Percentiles rank a stretch among this genome's conserved stretches.
These are phyloP conservation scores for Neohortaea acidophila DNA, from an alignment of 495 filamentous ascomycete species.

Conservation along the genomic window DNA sequence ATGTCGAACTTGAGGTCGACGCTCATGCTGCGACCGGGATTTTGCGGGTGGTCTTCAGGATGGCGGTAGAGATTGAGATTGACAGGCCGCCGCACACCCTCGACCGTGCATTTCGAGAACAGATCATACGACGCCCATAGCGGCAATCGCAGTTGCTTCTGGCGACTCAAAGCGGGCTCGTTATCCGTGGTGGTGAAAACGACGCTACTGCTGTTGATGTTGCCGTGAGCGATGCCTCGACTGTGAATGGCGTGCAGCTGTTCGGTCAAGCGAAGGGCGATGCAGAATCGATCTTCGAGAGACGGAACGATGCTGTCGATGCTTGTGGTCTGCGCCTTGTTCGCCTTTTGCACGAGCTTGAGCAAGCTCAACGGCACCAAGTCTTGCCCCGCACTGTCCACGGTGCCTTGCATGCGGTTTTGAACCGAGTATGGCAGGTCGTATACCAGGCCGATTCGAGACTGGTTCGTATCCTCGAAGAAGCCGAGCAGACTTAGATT, in stretches of 20 bases:
- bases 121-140: conserved; percentile 69
- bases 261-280: conserved; percentile 65
- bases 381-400: conserved; percentile 25
- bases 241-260: conserved; percentile 63
- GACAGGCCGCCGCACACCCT: conserved; percentile 22
- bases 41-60: conserved; percentile 29
- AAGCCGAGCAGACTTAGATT: conserved; percentile 70
- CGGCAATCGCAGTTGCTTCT: conserved; percentile 49
- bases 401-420: conserved; percentile 30
- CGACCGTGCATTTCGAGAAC: conserved; percentile 51
- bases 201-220: conserved; percentile 66
- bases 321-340: conserved; percentile 35
- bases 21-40: conserved; percentile 15
- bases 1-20: conserved; percentile 60
- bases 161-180: conserved; percentile 35
- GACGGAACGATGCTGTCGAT: conserved; percentile 30
- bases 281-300: conserved; percentile 67
- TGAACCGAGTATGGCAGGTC: conserved; percentile 46
- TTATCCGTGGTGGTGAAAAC: conserved; percentile 35
- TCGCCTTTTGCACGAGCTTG: conserved; percentile 32
- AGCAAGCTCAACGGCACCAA: conserved; percentile 39
- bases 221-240: conserved; percentile 61
- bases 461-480: conserved; percentile 62
- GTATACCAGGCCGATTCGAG: conserved; percentile 69
- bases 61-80: conserved; percentile 58